Evolutionary conservation across 1,139 yeast species (phyloP).

Genomic region (Dujonia santamariae): DNA sequence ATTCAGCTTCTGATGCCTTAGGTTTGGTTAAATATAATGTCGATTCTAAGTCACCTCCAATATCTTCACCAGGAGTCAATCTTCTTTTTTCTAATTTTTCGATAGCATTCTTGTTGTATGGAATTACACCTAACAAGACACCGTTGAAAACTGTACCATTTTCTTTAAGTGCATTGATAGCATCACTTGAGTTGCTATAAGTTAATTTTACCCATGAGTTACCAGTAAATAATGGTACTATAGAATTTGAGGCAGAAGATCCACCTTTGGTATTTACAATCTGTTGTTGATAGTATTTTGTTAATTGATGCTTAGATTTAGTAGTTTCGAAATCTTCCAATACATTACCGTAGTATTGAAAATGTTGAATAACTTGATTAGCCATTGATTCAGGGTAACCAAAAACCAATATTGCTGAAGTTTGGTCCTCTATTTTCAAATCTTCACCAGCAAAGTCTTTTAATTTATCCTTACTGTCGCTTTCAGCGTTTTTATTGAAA

Average conservation of each 20-base stretch:
- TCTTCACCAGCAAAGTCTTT: background rate
- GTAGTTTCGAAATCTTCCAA: conserved; percentile 65
- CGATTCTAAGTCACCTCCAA: conserved; percentile 43
- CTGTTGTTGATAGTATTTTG: conserved; percentile 13
- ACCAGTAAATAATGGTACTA: conserved; percentile 76
- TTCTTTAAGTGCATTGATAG: conserved; percentile 79
- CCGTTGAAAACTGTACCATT: conserved; percentile 75
- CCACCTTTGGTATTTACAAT: conserved; percentile 1
- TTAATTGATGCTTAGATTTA: conserved; percentile 21
- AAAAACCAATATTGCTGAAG: conserved; percentile 72
- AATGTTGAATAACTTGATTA: conserved; percentile 65
- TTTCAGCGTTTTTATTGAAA: conserved; percentile 30
- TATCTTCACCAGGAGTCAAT: conserved; percentile 51
- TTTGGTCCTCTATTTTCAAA: conserved; percentile 8
- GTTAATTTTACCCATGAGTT: conserved; percentile 87
- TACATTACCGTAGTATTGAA: conserved; percentile 76
- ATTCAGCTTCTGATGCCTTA: conserved; percentile 1
- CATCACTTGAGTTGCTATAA: conserved; percentile 71
- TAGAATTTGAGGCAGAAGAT: conserved; percentile 10
- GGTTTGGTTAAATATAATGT: conserved; percentile 8
- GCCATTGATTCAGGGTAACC: conserved; percentile 84
- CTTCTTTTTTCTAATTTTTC: conserved; percentile 62
- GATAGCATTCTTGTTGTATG: conserved; percentile 57
- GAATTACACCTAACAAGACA: conserved; percentile 71
- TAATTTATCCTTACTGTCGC: background rate